Evolutionary conservation across 768 basidiomycete species (phyloP), one percentile per base, ranked within the genome.

Genomic region (Termitomyces sp.): DNA sequence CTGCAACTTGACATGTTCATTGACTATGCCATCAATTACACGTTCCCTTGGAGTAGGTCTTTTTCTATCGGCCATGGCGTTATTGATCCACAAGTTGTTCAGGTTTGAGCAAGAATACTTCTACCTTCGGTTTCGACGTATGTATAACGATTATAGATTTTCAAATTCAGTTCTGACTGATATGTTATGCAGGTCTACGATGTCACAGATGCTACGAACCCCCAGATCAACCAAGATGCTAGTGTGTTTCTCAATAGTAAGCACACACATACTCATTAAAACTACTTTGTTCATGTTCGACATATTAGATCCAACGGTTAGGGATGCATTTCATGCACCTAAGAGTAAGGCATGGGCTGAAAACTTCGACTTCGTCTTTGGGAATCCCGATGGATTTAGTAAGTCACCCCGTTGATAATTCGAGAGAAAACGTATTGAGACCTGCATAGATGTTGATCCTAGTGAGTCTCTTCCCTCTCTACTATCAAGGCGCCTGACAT

Each of bases 1-100:
- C 75, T 83, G 56, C 67, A 89, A 12, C 78, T 82, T 50, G 81
- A 85, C 58, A 82, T 86, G 73, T 80, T 86, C 70, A 65, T 87
- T 34, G 88, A 90, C 70, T 90, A 90, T 62, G 86, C 88, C 16
- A 54, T 83, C 59, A 91, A 91, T 66, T 89, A 77, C 66, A 87
- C 88, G 0, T 83, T 78, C 66, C 89, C 89, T 1, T 82, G 78
- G 79, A 79, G 79, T 69, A 41, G 51, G 68, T 59, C 22, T 50
- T 8, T 16, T 15, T 60, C 3, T 2, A 39, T 33, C 42, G 45
- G 48, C n/a, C 39, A 2, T 16, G 5, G 15, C 34, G 4, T 9
- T 13, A 49, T 18, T 50, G 33, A 16, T 47, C 13, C 37, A 58
- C 24, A 1, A n/a, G 1, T 31, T 44, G 59, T 42, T 34, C 51